Evolutionary conservation across 441 rosid genomes (phyloP).

Genomic region (Bruguiera hainesii): DNA sequence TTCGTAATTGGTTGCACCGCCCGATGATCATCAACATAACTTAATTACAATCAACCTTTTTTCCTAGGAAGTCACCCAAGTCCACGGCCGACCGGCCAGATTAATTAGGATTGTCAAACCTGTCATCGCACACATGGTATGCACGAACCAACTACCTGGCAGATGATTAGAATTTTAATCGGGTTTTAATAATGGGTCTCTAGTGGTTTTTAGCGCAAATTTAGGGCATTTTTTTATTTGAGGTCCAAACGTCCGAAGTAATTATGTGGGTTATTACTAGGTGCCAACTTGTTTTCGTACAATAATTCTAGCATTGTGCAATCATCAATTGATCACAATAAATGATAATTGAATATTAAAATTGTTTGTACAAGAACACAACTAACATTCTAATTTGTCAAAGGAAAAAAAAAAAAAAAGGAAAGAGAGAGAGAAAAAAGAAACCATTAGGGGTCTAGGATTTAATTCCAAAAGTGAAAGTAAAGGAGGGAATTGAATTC

Average conservation of each 20-base stretch:
- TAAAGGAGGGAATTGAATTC: too few relatives aligned
- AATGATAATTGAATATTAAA: too few relatives aligned
- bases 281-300: background rate
- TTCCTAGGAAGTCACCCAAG: background rate
- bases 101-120: background rate
- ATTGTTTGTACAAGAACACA: too few relatives aligned
- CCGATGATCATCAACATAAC: background rate
- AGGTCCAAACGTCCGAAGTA: background rate
- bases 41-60: slow-evolving; percentile 4
- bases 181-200: background rate
- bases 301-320: background rate
- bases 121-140: slow-evolving; percentile 14
- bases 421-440: too few relatives aligned
- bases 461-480: too few relatives aligned
- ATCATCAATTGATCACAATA: background rate
- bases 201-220: background rate
- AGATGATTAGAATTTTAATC: slow-evolving; percentile 14
- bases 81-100: background rate
- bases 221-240: slow-evolving; percentile 2
- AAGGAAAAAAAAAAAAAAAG: too few relatives aligned
- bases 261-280: slow-evolving; percentile 3
- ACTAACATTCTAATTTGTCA: too few relatives aligned
- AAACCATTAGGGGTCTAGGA: too few relatives aligned
- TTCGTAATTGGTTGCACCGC: slow-evolving; percentile 13
- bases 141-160: slow-evolving; percentile 6